Percentiles rank a stretch among this genome's conserved stretches.
These are phyloP conservation scores for Lecanicillium sp. DNA, from an alignment of 2,329 filamentous ascomycete genomes.

Conservation along the genomic window DNA sequence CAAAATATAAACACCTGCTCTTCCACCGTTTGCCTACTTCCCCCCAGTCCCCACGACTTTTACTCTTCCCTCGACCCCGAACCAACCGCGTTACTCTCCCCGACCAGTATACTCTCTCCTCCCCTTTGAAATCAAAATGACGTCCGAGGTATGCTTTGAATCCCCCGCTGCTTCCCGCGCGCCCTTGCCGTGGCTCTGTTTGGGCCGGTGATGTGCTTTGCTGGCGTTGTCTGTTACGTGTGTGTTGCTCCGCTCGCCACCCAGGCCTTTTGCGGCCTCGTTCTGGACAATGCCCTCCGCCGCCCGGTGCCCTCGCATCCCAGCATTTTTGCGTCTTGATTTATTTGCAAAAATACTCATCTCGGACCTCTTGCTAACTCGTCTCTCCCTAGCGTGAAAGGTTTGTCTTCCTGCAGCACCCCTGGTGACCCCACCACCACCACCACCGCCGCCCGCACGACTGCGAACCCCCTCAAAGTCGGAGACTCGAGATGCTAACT, in stretches of 20 bases:
- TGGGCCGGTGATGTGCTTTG: too few relatives aligned
- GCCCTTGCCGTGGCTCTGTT: too few relatives aligned
- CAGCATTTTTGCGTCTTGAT: conserved; percentile 7
- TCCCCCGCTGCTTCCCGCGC: too few relatives aligned
- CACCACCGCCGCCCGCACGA: conserved; percentile 12
- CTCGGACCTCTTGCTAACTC: conserved; percentile 1
- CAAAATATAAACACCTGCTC: conserved; percentile 24
- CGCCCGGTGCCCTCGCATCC: conserved; percentile 12
- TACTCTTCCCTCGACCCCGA: conserved; percentile 7
- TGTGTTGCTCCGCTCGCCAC: too few relatives aligned
- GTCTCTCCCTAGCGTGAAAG: conserved; percentile 53
- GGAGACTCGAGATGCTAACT: not conserved
- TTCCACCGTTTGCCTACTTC: conserved; percentile 14
- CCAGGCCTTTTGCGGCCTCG: too few relatives aligned
- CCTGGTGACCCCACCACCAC: conserved; percentile 11
- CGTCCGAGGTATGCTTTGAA: conserved; percentile 49
- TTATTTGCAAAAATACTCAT: not conserved
- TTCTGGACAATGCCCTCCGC: too few relatives aligned
- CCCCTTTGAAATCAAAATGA: conserved; percentile 37
- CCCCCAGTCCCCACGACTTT: conserved; percentile 14
- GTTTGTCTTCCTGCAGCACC: conserved; percentile 36
- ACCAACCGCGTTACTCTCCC: conserved; percentile 6
- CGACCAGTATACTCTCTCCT: conserved; percentile 11
- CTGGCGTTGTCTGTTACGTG: too few relatives aligned
- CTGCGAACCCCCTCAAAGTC: conserved; percentile 17